phyloP scores from a whole-genome alignment of 2,329 filamentous ascomycete species.

The Trichoderma afroharzianum region DNA sequence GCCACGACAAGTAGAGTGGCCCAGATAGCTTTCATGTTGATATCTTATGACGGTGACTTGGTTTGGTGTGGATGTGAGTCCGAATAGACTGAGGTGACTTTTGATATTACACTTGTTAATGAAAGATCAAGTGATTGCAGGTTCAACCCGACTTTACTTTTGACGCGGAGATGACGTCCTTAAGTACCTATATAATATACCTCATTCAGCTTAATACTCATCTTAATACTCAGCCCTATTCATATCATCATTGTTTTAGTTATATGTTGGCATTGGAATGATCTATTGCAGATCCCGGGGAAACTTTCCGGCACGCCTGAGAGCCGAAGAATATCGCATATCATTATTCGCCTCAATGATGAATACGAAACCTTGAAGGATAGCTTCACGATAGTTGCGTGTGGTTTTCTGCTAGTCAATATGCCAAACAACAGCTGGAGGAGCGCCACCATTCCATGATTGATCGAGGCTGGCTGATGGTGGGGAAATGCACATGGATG shows the following conservation, averaged over 20 bases:
- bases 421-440: background rate
- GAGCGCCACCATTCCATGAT: background rate
- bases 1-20: constrained; percentile 26
- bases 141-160: background rate
- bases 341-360: background rate
- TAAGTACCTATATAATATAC: background rate
- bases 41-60: background rate
- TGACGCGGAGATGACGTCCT: background rate
- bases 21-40: constrained; percentile 31
- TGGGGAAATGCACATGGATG: background rate
- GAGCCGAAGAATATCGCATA: background rate
- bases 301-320: background rate
- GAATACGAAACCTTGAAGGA: background rate
- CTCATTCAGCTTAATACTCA: too few relatives aligned
- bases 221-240: too few relatives aligned
- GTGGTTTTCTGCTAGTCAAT: too few relatives aligned
- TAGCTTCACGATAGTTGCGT: background rate
- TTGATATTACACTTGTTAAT: background rate
- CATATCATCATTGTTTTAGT: background rate
- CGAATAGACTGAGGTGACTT: background rate
- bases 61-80: background rate
- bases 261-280: background rate
- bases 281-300: background rate
- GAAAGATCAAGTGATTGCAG: background rate
- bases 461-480: background rate